Evolutionary conservation across 352 stramenopile genomes (phyloP), one percentile per base, ranked within the genome.

Genomic region (Phytophthora sp.): DNA sequence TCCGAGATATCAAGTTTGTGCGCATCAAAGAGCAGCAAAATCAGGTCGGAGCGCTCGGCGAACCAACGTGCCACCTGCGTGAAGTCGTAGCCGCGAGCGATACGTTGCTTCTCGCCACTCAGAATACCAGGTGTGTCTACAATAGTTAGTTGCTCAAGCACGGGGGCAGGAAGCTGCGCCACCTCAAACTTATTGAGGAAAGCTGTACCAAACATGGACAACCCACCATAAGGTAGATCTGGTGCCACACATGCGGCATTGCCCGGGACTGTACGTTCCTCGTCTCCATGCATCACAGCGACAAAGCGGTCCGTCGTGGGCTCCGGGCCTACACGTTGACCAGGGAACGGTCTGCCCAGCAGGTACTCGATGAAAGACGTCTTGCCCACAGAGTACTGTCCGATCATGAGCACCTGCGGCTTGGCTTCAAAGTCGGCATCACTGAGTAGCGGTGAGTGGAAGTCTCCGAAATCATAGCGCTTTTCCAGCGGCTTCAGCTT

Each of bases 1-100:
- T 99, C 97, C 18, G 91, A 99, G 70, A 99, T 99, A 79, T 99
- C 98, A 21, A 99, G 82, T 77, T 99, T 99, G 82, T 99, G 96
- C 18, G 97, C 97, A 82, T 99, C 97, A 79, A 99, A 99, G n/a
- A 99, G 83, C 8, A 99, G 78, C 57, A 99, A 79, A 69, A 99
- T 99, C 50, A 99, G 89, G 74, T 99, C 97, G 16, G 95, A 97
- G 29, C 97, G 93, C 82, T 98, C 95, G 7, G 95, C 96, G 72
- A 99, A 99, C 90, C 90, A 97, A 53, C 86, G 80, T 23, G 92
- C 78, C 7, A 98, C 89, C 38, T 95, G 77, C 7, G 88, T 87
- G 71, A 99, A 99, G 81, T 99, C 96, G 80, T 99, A 99, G 13
- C 94, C 94, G 52, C 98, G 90, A 41, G 96, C 91, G 27, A 98